Percentiles rank a stretch among this genome's conserved stretches.
Evolutionary conservation across 345 rosid species (phyloP).

Genomic region (Litchi chinensis): DNA sequence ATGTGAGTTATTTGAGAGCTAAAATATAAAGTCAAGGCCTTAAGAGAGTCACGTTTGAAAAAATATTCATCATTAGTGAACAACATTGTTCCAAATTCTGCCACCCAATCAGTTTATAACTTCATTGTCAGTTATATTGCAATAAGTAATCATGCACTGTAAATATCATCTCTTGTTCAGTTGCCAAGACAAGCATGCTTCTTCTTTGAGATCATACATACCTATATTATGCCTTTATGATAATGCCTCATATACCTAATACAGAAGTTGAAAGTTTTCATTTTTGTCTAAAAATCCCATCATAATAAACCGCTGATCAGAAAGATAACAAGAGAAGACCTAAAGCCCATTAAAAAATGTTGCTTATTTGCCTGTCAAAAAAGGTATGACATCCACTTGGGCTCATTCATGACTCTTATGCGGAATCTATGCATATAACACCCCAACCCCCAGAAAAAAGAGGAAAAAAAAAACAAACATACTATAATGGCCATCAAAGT

Average conservation of each 20-base stretch:
- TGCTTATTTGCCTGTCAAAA: background rate
- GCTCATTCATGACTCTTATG: background rate
- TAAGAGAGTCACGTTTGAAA: background rate
- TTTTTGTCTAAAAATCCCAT: background rate
- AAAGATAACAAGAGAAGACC: background rate
- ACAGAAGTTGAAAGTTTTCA: background rate
- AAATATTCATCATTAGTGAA: background rate
- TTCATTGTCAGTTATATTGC: background rate
- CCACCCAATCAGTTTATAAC: background rate
- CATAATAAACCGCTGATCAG: background rate
- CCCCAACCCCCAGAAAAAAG: background rate
- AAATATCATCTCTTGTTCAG: background rate
- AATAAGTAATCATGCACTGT: background rate
- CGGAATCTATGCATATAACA: background rate
- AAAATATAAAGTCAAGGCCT: background rate
- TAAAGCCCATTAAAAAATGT: background rate
- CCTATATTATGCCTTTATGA: background rate
- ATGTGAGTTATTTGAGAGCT: background rate
- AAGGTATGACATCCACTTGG: background rate
- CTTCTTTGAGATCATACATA: background rate
- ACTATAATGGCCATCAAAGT: slow-evolving; percentile 10
- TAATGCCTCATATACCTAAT: background rate
- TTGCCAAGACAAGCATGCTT: background rate
- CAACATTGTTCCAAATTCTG: background rate
- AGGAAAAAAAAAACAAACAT: background rate